phyloP scores from a whole-genome alignment of 306 rosid species.

The Datisca glomerata region DNA sequence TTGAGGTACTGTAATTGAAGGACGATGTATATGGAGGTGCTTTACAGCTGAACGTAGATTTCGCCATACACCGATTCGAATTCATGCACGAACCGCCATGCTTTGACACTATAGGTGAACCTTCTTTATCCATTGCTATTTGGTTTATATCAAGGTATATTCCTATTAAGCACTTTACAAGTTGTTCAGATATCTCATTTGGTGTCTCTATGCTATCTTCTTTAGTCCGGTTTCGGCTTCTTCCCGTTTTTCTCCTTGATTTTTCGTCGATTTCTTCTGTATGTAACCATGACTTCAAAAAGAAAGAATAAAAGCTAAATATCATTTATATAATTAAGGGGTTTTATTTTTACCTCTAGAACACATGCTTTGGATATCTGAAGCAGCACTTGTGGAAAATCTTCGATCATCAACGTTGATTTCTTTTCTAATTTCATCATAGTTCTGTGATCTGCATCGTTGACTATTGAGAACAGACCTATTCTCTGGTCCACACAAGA shows the following conservation, averaged over 20 bases:
- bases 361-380: constrained; percentile 38
- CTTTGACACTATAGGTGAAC: constrained; percentile 44
- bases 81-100: constrained; percentile 57
- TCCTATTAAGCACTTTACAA: constrained; percentile 49
- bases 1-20: constrained; percentile 35
- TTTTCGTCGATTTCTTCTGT: constrained; percentile 30
- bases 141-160: constrained; percentile 69
- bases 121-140: constrained; percentile 39
- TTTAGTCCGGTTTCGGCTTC: constrained; percentile 25
- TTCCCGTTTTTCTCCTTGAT: constrained; percentile 37
- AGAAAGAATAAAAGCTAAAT: too few species aligned
- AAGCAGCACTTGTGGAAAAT: constrained; percentile 38
- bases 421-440: constrained; percentile 22
- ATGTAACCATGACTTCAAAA: too few species aligned
- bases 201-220: constrained; percentile 38
- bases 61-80: constrained; percentile 48
- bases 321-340: too few species aligned
- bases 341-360: constrained; percentile 49
- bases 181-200: constrained; percentile 74
- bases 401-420: constrained; percentile 25
- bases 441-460: constrained; percentile 32
- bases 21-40: constrained; percentile 34
- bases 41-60: constrained; percentile 47
- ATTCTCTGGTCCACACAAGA: constrained; percentile 18
- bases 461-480: constrained; percentile 22